Evolutionary conservation across 805 yeast genomes (phyloP).

Genomic region (Kazachstania psychrophila): DNA sequence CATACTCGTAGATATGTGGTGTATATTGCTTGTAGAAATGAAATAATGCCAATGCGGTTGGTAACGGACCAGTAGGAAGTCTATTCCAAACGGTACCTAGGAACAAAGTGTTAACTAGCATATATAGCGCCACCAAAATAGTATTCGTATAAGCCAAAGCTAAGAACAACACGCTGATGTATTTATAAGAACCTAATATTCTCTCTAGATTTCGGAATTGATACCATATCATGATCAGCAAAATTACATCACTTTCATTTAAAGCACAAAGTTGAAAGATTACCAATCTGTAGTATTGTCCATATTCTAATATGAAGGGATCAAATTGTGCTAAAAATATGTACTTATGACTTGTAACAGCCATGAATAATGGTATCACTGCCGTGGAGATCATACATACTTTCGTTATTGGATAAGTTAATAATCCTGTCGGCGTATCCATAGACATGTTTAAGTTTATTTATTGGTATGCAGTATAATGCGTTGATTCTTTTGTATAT

Average conservation of each 20-base stretch:
- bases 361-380: conserved; percentile 21
- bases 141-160: conserved; percentile 41
- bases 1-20: conserved; percentile 35
- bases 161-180: conserved; percentile 38
- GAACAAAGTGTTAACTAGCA: conserved; percentile 22
- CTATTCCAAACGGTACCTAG: conserved; percentile 35
- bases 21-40: conserved; percentile 34
- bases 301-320: conserved; percentile 47
- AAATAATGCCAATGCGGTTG: conserved; percentile 32
- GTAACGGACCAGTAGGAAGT: conserved; percentile 37
- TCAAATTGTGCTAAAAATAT: conserved; percentile 22
- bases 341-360: conserved; percentile 22
- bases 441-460: conserved; percentile 10
- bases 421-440: conserved; percentile 13
- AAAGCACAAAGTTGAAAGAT: conserved; percentile 44
- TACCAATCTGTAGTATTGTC: conserved; percentile 48
- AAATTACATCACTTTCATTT: conserved; percentile 50
- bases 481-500: too few species aligned
- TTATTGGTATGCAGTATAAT: too few species aligned
- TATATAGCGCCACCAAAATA: conserved; percentile 30
- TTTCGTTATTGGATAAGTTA: conserved; percentile 23
- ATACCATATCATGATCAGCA: conserved; percentile 38
- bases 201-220: conserved; percentile 50
- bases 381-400: conserved; percentile 20
- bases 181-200: conserved; percentile 46